Evolutionary conservation across 2,329 filamentous ascomycete genomes (phyloP).

Genomic region (Microdochium nivale): DNA sequence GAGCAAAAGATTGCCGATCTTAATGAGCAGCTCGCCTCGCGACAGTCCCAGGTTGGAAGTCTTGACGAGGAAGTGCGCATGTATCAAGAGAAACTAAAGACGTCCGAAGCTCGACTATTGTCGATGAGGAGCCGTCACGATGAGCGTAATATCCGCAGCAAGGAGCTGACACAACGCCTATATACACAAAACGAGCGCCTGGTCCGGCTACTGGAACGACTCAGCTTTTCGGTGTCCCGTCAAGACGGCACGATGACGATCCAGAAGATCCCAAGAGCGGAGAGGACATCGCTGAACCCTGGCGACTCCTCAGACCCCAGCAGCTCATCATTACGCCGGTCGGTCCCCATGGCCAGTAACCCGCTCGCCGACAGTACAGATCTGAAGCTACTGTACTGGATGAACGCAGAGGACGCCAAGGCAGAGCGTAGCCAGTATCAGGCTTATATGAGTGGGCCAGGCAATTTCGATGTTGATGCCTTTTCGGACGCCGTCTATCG

Average conservation of each 20-base stretch:
- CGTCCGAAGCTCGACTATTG: constrained; percentile 42
- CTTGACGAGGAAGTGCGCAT: constrained; percentile 68
- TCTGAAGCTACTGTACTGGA: constrained; percentile 74
- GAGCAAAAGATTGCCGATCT: constrained; percentile 62
- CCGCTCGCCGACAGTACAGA: constrained; percentile 54
- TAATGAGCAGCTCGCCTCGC: constrained; percentile 61
- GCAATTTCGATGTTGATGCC: constrained; percentile 72
- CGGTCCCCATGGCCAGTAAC: constrained; percentile 42
- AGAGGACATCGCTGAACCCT: constrained; percentile 48
- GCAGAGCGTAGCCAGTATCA: constrained; percentile 67
- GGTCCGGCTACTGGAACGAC: constrained; percentile 72
- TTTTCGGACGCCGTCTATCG: constrained; percentile 83
- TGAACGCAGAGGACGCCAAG: constrained; percentile 56
- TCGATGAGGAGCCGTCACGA: constrained; percentile 51
- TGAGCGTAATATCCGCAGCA: constrained; percentile 62
- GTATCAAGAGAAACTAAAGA: constrained; percentile 56
- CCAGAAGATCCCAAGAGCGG: constrained; percentile 58
- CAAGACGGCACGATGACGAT: constrained; percentile 67
- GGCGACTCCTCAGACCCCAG: constrained; percentile 49
- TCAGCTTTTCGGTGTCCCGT: constrained; percentile 75
- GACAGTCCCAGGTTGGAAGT: constrained; percentile 66
- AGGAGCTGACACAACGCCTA: constrained; percentile 75
- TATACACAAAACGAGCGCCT: constrained; percentile 80
- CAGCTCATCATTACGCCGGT: constrained; percentile 40
- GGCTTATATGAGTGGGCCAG: constrained; percentile 63